phyloP scores from a whole-genome alignment of 1,284 basidiomycete species.

The Veloporphyrellus conicus region DNA sequence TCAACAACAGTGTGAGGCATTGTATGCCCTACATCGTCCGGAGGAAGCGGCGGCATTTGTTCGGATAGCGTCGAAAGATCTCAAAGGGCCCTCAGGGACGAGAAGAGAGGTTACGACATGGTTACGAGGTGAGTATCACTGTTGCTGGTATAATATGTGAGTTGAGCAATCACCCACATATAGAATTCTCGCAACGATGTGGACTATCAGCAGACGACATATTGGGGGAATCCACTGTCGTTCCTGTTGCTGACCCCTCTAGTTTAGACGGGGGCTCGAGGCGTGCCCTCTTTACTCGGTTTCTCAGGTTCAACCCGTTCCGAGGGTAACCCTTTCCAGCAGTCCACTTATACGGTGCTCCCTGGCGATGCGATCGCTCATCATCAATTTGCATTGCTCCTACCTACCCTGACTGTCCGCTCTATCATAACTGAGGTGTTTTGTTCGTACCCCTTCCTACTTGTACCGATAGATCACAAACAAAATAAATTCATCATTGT shows the following conservation, averaged over 20 bases:
- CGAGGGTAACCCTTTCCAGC: too few relatives aligned
- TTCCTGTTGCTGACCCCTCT: background rate
- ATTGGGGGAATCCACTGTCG: background rate
- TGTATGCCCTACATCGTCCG: background rate
- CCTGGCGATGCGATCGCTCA: too few relatives aligned
- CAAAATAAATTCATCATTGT: conserved; percentile 31
- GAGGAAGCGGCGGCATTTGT: background rate
- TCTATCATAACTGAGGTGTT: too few relatives aligned
- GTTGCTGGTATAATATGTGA: too few relatives aligned
- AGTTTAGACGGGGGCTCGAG: background rate
- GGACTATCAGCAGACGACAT: background rate
- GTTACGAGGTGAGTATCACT: background rate
- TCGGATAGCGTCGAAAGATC: background rate
- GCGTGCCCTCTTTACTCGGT: background rate
- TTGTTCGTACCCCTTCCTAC: too few relatives aligned
- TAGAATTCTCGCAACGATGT: background rate
- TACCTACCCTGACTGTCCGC: too few relatives aligned
- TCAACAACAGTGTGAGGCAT: background rate
- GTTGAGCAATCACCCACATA: background rate
- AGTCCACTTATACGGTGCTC: too few relatives aligned
- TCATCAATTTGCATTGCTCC: too few relatives aligned
- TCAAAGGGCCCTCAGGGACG: background rate
- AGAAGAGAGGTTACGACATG: background rate
- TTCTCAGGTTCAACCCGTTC: too few relatives aligned
- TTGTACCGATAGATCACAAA: background rate